Evolutionary conservation across 257 asterid genomes (phyloP), one percentile per base, ranked within the genome.

Genomic region (Nyctanthes arbortristis): DNA sequence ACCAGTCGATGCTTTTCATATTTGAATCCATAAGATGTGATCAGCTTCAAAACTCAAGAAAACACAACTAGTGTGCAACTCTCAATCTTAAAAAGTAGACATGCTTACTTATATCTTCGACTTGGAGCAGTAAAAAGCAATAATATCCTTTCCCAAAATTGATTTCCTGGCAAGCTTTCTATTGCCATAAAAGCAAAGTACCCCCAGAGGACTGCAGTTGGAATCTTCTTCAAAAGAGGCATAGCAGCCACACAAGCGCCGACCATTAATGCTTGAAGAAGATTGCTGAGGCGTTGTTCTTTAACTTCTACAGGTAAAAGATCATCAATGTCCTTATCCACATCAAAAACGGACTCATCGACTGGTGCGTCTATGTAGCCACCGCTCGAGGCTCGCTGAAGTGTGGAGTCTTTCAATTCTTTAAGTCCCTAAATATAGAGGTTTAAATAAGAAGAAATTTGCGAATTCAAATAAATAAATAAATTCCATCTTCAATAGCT

Each of bases 101-200:
- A 28, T 40, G 63, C 85, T 62, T 81, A 89, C 99, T 80, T 94
- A 83, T 89, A 91, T 89, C 97, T 77, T 74, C 98, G 88, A 75
- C 95, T 84, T 28, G 97, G 97, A 72, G 95, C 91, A 34, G 97
- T 92, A 75, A 91, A 91, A 36, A 94, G 95, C 80, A 82, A 70
- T 37, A 94, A 77, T 34, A 94, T 94, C 71, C 99, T 84, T 86
- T 94, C 99, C 99, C 99, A 94, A 64, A 91, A 91, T 74, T 94
- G 99, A 66, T 94, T 94, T 76, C 99, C 99, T 0, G 99, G 99
- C 87, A 94, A 75, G 81, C 95, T 91, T 80, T 94, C 99, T 49
- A 94, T 94, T 2, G 99, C 97, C 99, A 94, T 94, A 92, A 89
- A 94, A 28, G 99, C 97, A 34, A 94, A 94, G 86, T 94, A 94